Base-by-base conservation (phyloP, 345 rosid genomes). In the Cardiospermum halicacabum region DNA sequence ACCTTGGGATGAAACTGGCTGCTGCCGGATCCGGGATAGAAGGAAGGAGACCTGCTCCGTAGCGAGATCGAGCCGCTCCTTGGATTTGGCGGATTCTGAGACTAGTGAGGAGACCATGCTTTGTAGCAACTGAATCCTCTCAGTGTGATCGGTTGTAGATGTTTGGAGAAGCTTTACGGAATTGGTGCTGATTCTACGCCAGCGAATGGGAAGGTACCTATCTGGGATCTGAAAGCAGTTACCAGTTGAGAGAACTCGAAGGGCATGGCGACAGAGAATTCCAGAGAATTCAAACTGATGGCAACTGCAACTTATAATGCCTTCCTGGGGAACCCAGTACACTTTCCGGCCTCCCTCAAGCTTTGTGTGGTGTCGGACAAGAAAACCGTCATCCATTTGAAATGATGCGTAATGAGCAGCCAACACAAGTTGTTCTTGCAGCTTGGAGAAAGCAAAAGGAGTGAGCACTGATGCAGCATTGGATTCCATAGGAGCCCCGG, bases 391-490 rank as follows among this genome's bases (percentile, higher is more conserved):
- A 25, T 93, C 97, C 81, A 88, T 70, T 71, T 80, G 97, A 74
- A 90, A 93, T 26, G 97, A 93, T 10, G 97, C 98, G 31, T 93
- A 90, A 66, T 93, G 97, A 18, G 97, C 96, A 4, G 97, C 98
- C 70, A 84, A 84, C 53, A 93, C 97, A 64, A 93, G 89, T 71
- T 93, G 93, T 60, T 93, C 96, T 79, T 93, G 98, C 80, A 93
- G 97, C 80, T 83, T 89, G 27, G 94, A 88, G 81, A 93, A 89
- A 53, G 97, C 96, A n/a, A 82, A 88, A 12, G 98, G 97, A 32
- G 98, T 89, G 68, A 93, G 89, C 64, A 93, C 75, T 2, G 89
- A 62, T 32, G 94, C 96, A 5, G 97, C 96, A 66, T 93, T 91
- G 21, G 96, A 84, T 77, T 93, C 96, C 98, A 93, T 93, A 4